Evolutionary conservation across 768 basidiomycete species (phyloP), one percentile per base, ranked within the genome.

Genomic region (Russula griseocarnosa): DNA sequence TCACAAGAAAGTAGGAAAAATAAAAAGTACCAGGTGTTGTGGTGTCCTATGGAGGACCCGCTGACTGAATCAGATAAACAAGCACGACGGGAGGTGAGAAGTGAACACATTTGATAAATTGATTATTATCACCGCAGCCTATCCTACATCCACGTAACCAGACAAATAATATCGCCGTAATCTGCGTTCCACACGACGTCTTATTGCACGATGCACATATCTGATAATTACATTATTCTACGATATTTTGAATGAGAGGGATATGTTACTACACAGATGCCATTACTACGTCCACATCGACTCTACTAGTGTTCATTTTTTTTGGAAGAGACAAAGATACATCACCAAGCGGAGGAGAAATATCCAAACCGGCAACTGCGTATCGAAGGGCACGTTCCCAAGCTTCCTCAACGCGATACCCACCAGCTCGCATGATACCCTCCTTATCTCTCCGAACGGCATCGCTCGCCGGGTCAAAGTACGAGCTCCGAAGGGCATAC

Each of bases 321-420:
- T 61, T 67, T 9, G 68, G 32, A 28, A 67, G 70, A 14, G 71
- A 38, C 8, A 87, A 85, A 38, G 78, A 70, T 36, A 90, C 70
- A 18, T 20, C 42, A 5, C 34, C 24, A 20, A 40, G 52, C 30
- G 60, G 52, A 46, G 52, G 52, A 36, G 18, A 1, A 34, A 61
- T 47, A 65, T 90, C 89, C 65, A 94, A 72, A 1, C 83, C 90
- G 42, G 86, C 85, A 26, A 94, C 86, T 6, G 90, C 87, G 67
- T 74, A 83, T 62, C 87, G 77, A 61, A 95, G 72, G 14, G 90
- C 91, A 60, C 92, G 79, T 69, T 88, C 87, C 92, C 92, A 94
- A 50, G 88, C 90, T 72, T 94, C 89, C 65, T 90, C 85, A 5
- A 91, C 78, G 66, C 76, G 79, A 72, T 92, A 95, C 10, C 93